Conservation (phyloP, 2,329 filamentous ascomycete genomes). For the Ophiocordyceps sinensis region DNA sequence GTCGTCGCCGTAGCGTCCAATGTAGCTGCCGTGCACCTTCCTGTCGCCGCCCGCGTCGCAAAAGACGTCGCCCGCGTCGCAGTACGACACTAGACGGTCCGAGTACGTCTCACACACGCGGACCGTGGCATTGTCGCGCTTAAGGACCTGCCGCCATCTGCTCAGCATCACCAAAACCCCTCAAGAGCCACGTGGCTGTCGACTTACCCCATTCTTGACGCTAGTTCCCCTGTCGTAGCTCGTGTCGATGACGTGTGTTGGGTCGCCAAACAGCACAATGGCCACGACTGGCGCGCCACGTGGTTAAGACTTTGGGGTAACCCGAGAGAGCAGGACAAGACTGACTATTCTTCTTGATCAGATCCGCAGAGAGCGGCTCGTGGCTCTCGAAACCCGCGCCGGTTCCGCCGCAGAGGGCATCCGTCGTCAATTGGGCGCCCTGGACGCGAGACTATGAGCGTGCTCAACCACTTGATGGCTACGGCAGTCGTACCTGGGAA, state of each 20-base stretch:
- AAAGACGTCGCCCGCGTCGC: slow-evolving; percentile 26
- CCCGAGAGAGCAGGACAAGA: not conserved
- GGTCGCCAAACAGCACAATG: slow-evolving; percentile 25
- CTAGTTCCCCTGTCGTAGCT: slow-evolving; percentile 23
- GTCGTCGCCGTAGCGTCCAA: slow-evolving; percentile 18
- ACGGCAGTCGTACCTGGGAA: slow-evolving; percentile 19
- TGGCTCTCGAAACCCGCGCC: slow-evolving; percentile 13
- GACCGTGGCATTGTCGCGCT: slow-evolving; percentile 16
- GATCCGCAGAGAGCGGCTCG: slow-evolving; percentile 10
- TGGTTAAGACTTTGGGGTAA: not conserved
- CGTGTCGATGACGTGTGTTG: slow-evolving; percentile 20
- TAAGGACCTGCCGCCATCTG: slow-evolving; percentile 16
- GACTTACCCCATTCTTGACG: slow-evolving; percentile 21
- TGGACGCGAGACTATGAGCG: slow-evolving; percentile 3
- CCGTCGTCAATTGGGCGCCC: slow-evolving; percentile 23
- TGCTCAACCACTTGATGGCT: not conserved
- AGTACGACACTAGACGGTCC: slow-evolving; percentile 23
- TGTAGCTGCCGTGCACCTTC: slow-evolving; percentile 20
- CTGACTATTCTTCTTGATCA: slow-evolving; percentile 21
- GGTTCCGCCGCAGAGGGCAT: slow-evolving; percentile 22
- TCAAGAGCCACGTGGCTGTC: not conserved
- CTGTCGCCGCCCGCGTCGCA: slow-evolving; percentile 18
- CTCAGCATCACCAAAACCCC: not conserved
- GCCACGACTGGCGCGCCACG: slow-evolving; percentile 20
- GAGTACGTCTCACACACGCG: slow-evolving; percentile 18